Evolutionary conservation across 2,329 filamentous ascomycete species (phyloP).

Genomic region (Fusarium secorum): DNA sequence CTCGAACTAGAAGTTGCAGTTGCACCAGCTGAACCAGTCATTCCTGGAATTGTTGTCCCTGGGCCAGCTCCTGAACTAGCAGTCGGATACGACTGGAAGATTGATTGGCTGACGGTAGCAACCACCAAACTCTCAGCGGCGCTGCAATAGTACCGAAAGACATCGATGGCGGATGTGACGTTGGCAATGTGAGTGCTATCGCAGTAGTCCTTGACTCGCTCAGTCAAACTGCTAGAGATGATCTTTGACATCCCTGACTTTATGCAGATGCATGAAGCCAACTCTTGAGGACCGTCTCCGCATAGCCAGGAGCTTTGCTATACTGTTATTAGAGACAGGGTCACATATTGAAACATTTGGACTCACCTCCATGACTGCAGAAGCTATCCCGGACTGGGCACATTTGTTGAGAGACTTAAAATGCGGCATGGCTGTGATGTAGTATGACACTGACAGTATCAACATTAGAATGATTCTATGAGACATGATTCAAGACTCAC

Average conservation of each 20-base stretch:
- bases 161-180: slow-evolving; percentile 54
- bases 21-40: slow-evolving; percentile 25
- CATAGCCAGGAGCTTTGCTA: slow-evolving; percentile 52
- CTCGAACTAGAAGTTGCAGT: background rate
- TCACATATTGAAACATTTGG: background rate
- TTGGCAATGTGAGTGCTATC: slow-evolving; percentile 53
- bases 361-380: slow-evolving; percentile 52
- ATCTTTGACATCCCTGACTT: slow-evolving; percentile 56
- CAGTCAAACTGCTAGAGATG: slow-evolving; percentile 55
- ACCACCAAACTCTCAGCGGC: slow-evolving; percentile 55
- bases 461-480: background rate
- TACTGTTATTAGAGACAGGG: background rate
- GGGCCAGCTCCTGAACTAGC: slow-evolving; percentile 24
- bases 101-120: slow-evolving; percentile 52
- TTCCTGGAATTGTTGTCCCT: slow-evolving; percentile 10
- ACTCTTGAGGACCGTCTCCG: slow-evolving; percentile 54
- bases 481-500: slow-evolving; percentile 45
- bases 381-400: slow-evolving; percentile 54
- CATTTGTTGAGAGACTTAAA: slow-evolving; percentile 56
- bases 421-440: slow-evolving; percentile 60
- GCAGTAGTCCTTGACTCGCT: slow-evolving; percentile 55
- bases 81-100: slow-evolving; percentile 20
- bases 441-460: slow-evolving; percentile 56
- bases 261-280: slow-evolving; percentile 62
- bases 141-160: slow-evolving; percentile 59